These are phyloP conservation scores for Fraxinus angustifolia DNA, from an alignment of 305 asterid species.

Conservation along the genomic window DNA sequence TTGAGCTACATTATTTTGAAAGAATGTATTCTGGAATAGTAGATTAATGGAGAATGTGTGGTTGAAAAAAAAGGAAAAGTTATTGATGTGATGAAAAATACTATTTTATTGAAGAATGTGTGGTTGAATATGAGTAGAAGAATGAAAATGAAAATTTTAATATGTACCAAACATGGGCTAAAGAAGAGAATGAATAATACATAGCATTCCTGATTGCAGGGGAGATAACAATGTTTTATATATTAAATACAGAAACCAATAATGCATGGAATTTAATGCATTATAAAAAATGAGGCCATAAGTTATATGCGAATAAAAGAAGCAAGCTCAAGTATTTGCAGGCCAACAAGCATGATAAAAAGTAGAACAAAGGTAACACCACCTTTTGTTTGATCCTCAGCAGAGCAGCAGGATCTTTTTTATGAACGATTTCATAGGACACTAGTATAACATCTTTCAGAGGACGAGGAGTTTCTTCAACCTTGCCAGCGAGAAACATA, in stretches of 20 bases:
- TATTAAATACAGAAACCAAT: neutral
- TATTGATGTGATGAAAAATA: too few relatives aligned
- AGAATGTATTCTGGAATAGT: too few relatives aligned
- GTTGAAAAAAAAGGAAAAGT: too few relatives aligned
- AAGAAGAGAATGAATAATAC: neutral
- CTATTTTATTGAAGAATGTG: too few relatives aligned
- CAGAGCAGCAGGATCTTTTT: constrained; percentile 79
- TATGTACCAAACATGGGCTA: too few relatives aligned
- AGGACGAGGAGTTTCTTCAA: constrained; percentile 99
- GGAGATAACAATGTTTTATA: neutral
- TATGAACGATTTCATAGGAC: constrained; percentile 86
- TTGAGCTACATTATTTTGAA: too few relatives aligned
- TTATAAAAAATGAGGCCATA: neutral
- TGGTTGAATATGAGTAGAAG: too few relatives aligned
- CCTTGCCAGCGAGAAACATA: constrained; percentile 97
- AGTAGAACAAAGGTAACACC: constrained; percentile 19
- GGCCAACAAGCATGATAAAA: constrained; percentile 9
- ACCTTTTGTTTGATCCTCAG: constrained; percentile 98
- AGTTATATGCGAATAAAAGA: neutral
- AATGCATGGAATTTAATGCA: neutral
- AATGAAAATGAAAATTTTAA: too few relatives aligned
- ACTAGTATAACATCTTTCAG: constrained; percentile 85
- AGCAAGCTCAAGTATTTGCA: constrained; percentile 1
- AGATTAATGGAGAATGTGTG: too few relatives aligned
- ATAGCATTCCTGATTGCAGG: neutral